Base-by-base conservation (phyloP, 805 yeast genomes). In the Nematodospora valgi region DNA sequence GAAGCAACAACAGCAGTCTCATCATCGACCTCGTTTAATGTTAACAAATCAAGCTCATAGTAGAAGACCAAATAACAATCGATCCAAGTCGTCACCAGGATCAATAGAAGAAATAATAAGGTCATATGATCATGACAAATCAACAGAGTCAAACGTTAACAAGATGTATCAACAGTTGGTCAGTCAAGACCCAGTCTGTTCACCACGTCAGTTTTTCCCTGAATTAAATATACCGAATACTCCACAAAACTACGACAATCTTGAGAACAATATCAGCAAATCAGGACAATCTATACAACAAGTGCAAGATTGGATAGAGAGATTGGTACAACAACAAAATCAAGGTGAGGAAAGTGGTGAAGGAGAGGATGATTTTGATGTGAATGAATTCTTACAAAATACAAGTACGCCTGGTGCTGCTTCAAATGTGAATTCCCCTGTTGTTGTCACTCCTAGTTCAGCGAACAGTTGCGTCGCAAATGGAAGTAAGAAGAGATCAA, bases 231-330 rank as follows among this genome's bases (percentile, higher is more conserved):
- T 18, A 2, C 33, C 38, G n/a, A 26, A 20, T 14, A 18, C 23
- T 4, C 33, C 38, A 11, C 26, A 43, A 11, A 38, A 38, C 9
- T 27, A 25, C 22, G 36, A 35, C 13, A 30, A 31, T 18, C 61
- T 76, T 30, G 77, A 75, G 43, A 65, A 64, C 30, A 75, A 64
- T 38, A 54, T 74, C 8, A 54, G 55, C 32, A 68, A 64, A 45
- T 77, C 75, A 43, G 78, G 77, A 9, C 70, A 66, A 41, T 68
- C 77, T 3, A 62, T 76, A 35, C 74, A 64, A 49, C 79, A 74
- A 47, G 76, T 73, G 2, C 76, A 73, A 48, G 80, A 76, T 40
- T 74, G 79, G 79, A 64, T 74, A 30, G 71, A 62, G 35, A 65
- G 54, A 39, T 43, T 68, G 24, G 53, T 54, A 3, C 48, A 49